Evolutionary conservation across 2,329 filamentous ascomycete species (phyloP), one percentile per base, ranked within the genome.

Genomic region (Fusarium concolor): DNA sequence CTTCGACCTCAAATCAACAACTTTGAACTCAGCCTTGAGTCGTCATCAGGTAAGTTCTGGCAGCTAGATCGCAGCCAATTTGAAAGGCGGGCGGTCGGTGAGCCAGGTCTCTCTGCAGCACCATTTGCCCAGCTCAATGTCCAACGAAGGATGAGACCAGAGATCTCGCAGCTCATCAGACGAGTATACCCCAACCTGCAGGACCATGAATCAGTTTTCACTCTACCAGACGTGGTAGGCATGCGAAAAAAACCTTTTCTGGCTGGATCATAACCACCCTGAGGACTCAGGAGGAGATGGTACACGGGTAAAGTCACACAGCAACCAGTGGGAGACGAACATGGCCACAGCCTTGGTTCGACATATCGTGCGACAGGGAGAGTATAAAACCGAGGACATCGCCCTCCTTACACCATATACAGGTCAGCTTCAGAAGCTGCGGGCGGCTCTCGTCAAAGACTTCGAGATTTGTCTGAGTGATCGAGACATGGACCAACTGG

Each of bases 321-420:
- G 81, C 11, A 91, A 91, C 56, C 50, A 71, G 0, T 90, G 81
- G 74, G 91, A 94, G 71, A 81, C 90, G 0, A 80, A 87, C 0
- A 90, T 94, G 87, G 84, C 85, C 0, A 79, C 82, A 9, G 84
- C 86, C 0, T 76, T 94, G 0, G 87, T 93, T 0, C 83, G 82
- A 0, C 90, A 94, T 71, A 77, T 94, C 1, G 79, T 90, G 7
- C 82, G 84, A 0, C 91, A 94, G 72, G 90, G 90, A 0, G 73
- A 70, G 0, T 93, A 94, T 73, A 76, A 74, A 0, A 76, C 79
- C 0, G 81, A 80, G 0, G 88, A 93, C 3, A 91, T 94, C 59
- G 90, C 90, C 0, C 86, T 95, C 0, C 74, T 94, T 8, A 93
- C 91, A 0, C 89, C 88, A 0, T 91, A 91, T 60, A 76, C 83